Evolutionary conservation across 371 early-diverging fungal genomes (phyloP).

Genomic region (Coemansia sp.): DNA sequence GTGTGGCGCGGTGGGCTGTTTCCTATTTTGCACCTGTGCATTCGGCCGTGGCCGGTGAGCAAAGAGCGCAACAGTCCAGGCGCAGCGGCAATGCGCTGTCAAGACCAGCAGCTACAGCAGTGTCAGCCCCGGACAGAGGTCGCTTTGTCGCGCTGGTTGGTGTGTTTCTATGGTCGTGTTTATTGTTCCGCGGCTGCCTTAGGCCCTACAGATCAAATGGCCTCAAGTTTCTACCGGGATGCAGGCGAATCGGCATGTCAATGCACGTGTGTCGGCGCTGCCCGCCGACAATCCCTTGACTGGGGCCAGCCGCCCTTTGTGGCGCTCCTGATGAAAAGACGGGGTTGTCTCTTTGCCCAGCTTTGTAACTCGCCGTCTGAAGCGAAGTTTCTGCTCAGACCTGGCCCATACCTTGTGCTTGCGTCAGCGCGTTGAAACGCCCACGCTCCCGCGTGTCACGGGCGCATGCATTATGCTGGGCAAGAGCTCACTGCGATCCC

Average conservation of each 20-base stretch:
- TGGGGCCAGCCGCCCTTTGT: not conserved
- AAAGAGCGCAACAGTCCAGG: not conserved
- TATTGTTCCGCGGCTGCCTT: too few relatives aligned
- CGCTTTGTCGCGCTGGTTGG: too few relatives aligned
- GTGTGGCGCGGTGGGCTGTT: slow-evolving; percentile 5
- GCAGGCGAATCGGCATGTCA: not conserved
- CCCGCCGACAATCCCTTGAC: not conserved
- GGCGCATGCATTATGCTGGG: too few relatives aligned
- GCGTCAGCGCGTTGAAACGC: too few relatives aligned
- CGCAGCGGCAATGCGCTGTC: not conserved
- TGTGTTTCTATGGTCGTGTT: too few relatives aligned
- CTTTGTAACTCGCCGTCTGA: too few relatives aligned
- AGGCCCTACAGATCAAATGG: too few relatives aligned
- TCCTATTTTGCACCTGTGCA: not conserved
- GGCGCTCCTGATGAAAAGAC: not conserved
- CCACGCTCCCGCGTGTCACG: too few relatives aligned
- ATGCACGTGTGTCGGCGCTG: not conserved
- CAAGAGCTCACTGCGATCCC: too few relatives aligned
- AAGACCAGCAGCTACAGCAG: slow-evolving; percentile 67
- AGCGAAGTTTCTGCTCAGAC: too few relatives aligned
- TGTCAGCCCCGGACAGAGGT: slow-evolving; percentile 59
- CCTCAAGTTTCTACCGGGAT: not conserved
- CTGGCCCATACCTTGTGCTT: too few relatives aligned
- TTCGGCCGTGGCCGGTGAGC: not conserved
- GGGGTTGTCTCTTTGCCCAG: not conserved